These are phyloP conservation scores for Silybum marianum DNA, from an alignment of 129 eudicot species.

Conservation along the genomic window DNA sequence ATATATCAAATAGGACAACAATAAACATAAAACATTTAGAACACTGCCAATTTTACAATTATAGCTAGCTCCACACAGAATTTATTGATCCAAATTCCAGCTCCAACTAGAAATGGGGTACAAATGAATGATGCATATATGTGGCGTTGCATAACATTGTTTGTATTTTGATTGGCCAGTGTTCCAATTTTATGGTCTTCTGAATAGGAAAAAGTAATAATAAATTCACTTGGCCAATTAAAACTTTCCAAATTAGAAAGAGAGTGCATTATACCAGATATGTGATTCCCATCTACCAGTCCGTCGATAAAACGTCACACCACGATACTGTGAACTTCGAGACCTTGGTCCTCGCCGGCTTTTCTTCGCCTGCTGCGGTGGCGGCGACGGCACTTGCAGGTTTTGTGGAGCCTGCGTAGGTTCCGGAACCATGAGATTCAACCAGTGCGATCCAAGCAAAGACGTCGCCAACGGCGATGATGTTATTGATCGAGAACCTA, in stretches of 20 bases:
- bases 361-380: constrained; percentile 55
- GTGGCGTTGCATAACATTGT: not conserved
- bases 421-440: constrained; percentile 56
- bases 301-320: constrained; percentile 89
- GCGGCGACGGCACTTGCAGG: constrained; percentile 19
- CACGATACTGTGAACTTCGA: constrained; percentile 84
- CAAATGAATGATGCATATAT: not conserved
- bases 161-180: not conserved
- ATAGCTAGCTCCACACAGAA: not conserved
- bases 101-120: not conserved
- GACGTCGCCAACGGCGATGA: constrained; percentile 22
- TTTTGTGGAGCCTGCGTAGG: constrained; percentile 27
- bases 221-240: not conserved
- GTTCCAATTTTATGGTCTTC: not conserved
- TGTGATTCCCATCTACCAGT: constrained; percentile 99
- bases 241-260: not conserved
- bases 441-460: constrained; percentile 48
- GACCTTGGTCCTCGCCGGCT: constrained; percentile 95
- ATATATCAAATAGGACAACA: constrained; percentile 8
- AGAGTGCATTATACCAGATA: constrained; percentile 60
- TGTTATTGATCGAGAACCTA: constrained; percentile 30
- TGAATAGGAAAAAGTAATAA: not conserved
- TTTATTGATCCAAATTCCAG: not conserved
- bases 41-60: constrained; percentile 3
- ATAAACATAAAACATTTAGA: not conserved